Percentiles rank a stretch among this genome's conserved stretches.
Evolutionary conservation across 2,329 filamentous ascomycete genomes (phyloP).

Genomic region (Spiromastix sp.): DNA sequence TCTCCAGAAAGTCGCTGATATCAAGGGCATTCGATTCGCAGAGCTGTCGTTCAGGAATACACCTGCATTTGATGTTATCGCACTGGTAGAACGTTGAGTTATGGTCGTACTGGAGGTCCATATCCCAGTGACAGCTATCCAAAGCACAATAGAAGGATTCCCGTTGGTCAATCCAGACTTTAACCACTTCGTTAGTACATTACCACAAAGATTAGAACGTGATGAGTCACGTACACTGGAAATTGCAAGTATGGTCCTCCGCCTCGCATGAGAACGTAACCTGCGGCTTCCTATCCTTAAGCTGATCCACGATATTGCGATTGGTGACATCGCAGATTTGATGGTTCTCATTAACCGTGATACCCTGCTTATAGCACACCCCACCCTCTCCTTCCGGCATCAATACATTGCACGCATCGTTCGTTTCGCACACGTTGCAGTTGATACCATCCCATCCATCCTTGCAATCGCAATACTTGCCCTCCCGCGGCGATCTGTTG

Average conservation of each 20-base stretch:
- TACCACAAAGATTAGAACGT: background rate
- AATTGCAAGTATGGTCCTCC: slow-evolving; percentile 69
- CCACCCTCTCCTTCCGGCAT: slow-evolving; percentile 75
- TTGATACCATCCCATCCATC: slow-evolving; percentile 96
- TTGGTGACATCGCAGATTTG: slow-evolving; percentile 98
- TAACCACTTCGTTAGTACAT: slow-evolving; percentile 17
- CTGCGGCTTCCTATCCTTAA: slow-evolving; percentile 77
- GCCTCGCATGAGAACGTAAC: slow-evolving; percentile 88
- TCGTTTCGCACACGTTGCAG: slow-evolving; percentile 84
- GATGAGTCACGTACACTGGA: slow-evolving; percentile 60
- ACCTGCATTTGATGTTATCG: slow-evolving; percentile 73
- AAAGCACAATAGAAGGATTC: slow-evolving; percentile 97
- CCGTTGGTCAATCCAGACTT: slow-evolving; percentile 86
- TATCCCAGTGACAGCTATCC: slow-evolving; percentile 64
- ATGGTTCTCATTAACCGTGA: slow-evolving; percentile 87
- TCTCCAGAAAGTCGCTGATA: slow-evolving; percentile 74
- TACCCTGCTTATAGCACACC: slow-evolving; percentile 83
- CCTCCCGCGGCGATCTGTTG: slow-evolving; percentile 64
- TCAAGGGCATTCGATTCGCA: slow-evolving; percentile 89
- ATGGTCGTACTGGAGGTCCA: slow-evolving; percentile 55
- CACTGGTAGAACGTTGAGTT: slow-evolving; percentile 84
- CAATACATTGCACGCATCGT: slow-evolving; percentile 76
- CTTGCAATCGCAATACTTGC: slow-evolving; percentile 68
- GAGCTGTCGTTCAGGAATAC: slow-evolving; percentile 83
- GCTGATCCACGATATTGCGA: slow-evolving; percentile 76